These are phyloP conservation scores for Linnemannia exigua DNA, from an alignment of 192 early-diverging fungal genomes.

Conservation along the genomic window DNA sequence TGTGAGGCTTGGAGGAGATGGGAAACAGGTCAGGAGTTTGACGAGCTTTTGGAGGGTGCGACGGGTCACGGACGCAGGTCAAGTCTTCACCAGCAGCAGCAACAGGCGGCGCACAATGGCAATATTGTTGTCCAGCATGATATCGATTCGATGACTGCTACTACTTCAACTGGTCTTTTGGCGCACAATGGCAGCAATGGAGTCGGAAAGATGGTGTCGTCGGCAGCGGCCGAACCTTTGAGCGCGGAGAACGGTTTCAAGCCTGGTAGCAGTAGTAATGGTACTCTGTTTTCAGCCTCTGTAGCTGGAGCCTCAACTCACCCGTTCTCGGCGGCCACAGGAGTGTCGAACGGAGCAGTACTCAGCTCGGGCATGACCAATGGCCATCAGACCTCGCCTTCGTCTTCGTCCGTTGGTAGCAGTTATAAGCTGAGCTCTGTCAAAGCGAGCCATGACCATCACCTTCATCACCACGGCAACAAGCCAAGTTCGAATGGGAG, in stretches of 20 bases:
- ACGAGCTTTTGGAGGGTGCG: constrained; percentile 45
- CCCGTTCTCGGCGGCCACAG: not conserved
- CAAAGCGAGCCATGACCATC: not conserved
- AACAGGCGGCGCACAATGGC: constrained; percentile 2
- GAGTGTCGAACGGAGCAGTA: not conserved
- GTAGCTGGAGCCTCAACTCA: not conserved
- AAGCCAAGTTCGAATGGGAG: constrained; percentile 34
- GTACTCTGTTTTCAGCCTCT: not conserved
- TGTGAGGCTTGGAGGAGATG: constrained; percentile 81
- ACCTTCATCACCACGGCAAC: not conserved
- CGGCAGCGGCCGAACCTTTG: not conserved
- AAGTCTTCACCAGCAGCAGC: not conserved
- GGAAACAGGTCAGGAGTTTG: constrained; percentile 73
- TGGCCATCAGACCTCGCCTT: not conserved
- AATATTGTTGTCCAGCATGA: constrained; percentile 38
- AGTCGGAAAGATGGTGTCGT: not conserved
- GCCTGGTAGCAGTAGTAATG: not conserved
- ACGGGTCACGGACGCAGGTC: constrained; percentile 17
- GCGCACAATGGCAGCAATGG: not conserved
- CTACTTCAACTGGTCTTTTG: not conserved
- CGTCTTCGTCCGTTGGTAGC: not conserved
- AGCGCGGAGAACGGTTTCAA: not conserved
- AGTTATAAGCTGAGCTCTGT: not conserved
- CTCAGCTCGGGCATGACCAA: not conserved
- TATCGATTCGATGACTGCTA: not conserved